phyloP scores from a whole-genome alignment of 2,329 filamentous ascomycete species.

The Colletotrichum australisinense region DNA sequence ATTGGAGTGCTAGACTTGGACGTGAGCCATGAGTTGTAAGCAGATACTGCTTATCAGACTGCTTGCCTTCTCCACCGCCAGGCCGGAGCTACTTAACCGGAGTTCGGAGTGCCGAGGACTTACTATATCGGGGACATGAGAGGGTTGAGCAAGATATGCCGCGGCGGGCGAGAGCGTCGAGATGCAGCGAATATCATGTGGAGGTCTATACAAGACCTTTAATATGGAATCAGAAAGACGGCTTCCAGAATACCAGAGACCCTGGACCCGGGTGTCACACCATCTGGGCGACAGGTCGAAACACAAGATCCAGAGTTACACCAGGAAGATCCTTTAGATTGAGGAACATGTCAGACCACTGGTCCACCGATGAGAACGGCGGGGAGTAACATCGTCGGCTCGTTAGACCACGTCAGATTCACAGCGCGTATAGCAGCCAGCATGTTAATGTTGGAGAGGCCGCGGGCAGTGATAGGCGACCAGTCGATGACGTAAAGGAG shows the following conservation, averaged over 20 bases:
- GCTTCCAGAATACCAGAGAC: background rate
- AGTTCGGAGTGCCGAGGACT: background rate
- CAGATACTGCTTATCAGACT: background rate
- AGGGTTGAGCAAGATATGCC: background rate
- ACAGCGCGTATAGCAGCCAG: background rate
- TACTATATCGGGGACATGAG: slow-evolving; percentile 14
- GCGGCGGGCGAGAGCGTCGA: background rate
- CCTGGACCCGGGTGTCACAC: slow-evolving; percentile 24
- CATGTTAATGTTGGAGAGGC: background rate
- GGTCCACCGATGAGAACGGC: background rate
- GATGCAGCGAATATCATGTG: background rate
- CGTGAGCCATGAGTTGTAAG: background rate
- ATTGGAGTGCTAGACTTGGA: background rate
- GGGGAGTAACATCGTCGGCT: background rate
- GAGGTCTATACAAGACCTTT: slow-evolving; percentile 13
- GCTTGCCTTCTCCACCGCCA: no score
- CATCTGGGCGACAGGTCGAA: slow-evolving; percentile 25
- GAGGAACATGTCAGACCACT: slow-evolving; percentile 17
- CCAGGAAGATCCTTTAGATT: slow-evolving; percentile 29
- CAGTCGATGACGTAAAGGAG: background rate
- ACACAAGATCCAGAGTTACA: slow-evolving; percentile 28
- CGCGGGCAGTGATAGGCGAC: background rate
- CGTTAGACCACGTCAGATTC: background rate
- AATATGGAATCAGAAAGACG: slow-evolving; percentile 4
- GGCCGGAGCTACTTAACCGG: background rate